Base-by-base conservation (phyloP, 768 basidiomycete genomes). In the Lyophyllum decastes region DNA sequence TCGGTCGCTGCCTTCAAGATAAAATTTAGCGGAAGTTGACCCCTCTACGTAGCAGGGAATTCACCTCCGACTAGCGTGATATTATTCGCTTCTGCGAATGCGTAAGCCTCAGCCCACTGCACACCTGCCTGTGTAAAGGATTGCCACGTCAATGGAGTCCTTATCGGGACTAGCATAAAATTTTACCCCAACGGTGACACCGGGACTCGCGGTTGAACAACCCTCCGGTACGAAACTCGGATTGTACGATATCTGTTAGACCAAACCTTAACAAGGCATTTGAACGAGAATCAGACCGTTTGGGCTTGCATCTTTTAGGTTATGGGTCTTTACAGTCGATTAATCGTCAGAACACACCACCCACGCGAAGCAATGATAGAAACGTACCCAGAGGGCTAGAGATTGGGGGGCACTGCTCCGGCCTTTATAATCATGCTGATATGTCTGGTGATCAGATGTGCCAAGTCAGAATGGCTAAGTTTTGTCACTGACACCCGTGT, bases 381-480 rank as follows among this genome's bases (percentile, higher is more conserved):
- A 51, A 16, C 2, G 57, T 65, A 82, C 79, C 80, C 80, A 82
- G 24, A 82, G 64, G 49, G 72, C 76, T 6, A 81, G 61, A 27
- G 80, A 75, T 6, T 72, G 66, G 9, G 73, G 76, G 11, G 74
- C 78, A 53, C 77, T 79, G 60, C 80, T 82, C 17, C 80, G 69
- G 14, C 79, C 80, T 55, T 73, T 77, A 62, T 79, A 81, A 57
- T 82, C 80, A 55, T 82, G 80, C 80, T 82, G 50, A 33, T 24
- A 25, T 52, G 11, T 35, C n/a, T 10, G 27, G 33, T 2, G 24
- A 30, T n/a, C 14, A 38, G 19, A 24, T 11, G 4, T 6, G 5
- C 6, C 21, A 50, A 34, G 34, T 38, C 4, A 17, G 22, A 40
- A 8, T 4, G 33, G 24, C 8, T 4, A 30, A 17, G 21, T 22